phyloP scores from a whole-genome alignment of 768 basidiomycete genomes.

The Hysterangium stoloniferum region DNA sequence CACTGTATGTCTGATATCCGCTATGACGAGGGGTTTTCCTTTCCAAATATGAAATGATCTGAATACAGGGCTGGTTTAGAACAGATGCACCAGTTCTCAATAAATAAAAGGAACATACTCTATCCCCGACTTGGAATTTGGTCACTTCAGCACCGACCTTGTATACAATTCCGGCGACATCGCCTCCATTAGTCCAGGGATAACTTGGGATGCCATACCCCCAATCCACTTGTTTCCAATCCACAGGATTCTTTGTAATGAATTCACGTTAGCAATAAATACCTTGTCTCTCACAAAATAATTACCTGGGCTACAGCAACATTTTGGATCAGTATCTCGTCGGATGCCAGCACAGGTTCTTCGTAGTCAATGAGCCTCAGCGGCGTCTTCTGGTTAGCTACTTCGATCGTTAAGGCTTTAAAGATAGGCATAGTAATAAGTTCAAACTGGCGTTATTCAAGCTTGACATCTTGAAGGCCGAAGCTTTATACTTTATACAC shows the following conservation, averaged over 20 bases:
- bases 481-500: too few species aligned
- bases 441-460: background rate
- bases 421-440: background rate
- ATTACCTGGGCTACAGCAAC: slow-evolving; percentile 12
- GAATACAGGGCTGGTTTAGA: background rate
- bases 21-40: slow-evolving; percentile 1
- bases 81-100: background rate
- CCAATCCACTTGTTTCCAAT: slow-evolving; percentile 12
- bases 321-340: slow-evolving; percentile 10
- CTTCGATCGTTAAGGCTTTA: slow-evolving; percentile 13
- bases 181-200: slow-evolving; percentile 11
- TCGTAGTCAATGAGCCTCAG: slow-evolving; percentile 5
- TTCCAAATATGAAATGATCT: slow-evolving; percentile 1
- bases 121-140: slow-evolving; percentile 11
- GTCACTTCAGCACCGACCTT: slow-evolving; percentile 12
- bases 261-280: background rate
- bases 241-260: slow-evolving; percentile 11
- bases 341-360: slow-evolving; percentile 8
- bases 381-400: slow-evolving; percentile 9
- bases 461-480: too few species aligned
- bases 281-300: background rate
- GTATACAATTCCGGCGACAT: slow-evolving; percentile 11
- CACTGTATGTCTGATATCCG: slow-evolving; percentile 5
- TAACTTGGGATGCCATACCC: slow-evolving; percentile 4
- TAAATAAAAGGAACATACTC: slow-evolving; percentile 4